Conservation (phyloP, 2,329 filamentous ascomycete species). For the Fusarium coffeatum region DNA sequence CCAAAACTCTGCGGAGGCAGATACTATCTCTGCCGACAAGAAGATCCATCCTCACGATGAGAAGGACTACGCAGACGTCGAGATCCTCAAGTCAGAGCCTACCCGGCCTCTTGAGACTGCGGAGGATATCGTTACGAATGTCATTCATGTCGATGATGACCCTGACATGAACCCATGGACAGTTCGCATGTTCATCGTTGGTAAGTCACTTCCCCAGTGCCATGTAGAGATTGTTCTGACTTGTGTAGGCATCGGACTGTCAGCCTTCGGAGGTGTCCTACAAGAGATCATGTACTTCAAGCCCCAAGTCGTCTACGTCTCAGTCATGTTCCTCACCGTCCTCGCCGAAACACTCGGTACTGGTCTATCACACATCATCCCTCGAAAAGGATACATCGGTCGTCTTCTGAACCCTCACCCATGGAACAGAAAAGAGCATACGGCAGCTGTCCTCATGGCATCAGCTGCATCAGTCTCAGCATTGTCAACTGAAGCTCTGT, state of each 20-base stretch:
- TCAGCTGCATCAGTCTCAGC: conserved; percentile 53
- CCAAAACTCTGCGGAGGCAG: not conserved
- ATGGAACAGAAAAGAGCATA: conserved; percentile 48
- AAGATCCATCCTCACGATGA: conserved; percentile 7
- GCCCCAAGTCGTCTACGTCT: conserved; percentile 40
- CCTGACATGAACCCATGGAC: conserved; percentile 41
- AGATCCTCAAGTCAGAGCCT: conserved; percentile 8
- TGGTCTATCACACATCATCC: conserved; percentile 21
- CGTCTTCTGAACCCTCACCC: conserved; percentile 34
- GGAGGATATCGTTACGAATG: conserved; percentile 41
- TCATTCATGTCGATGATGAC: conserved; percentile 44
- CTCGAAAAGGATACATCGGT: conserved; percentile 21
- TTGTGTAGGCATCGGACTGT: conserved; percentile 34
- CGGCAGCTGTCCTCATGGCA: conserved; percentile 57
- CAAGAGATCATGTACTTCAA: conserved; percentile 45
- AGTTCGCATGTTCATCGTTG: conserved; percentile 38
- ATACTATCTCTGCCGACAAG: conserved; percentile 15
- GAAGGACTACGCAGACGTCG: conserved; percentile 7
- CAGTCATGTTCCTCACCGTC: conserved; percentile 42
- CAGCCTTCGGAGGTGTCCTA: conserved; percentile 38
- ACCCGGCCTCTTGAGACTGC: conserved; percentile 20
- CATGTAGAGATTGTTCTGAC: not conserved
- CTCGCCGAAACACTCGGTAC: conserved; percentile 34
- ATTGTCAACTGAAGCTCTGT: conserved; percentile 53
- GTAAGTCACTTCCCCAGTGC: conserved; percentile 3